A percentile compares a stretch with the other conserved stretches of the same genome.
These are phyloP conservation scores for Saccharomyces hybrid DNA, from an alignment of 1,139 yeast species.

Conservation along the genomic window DNA sequence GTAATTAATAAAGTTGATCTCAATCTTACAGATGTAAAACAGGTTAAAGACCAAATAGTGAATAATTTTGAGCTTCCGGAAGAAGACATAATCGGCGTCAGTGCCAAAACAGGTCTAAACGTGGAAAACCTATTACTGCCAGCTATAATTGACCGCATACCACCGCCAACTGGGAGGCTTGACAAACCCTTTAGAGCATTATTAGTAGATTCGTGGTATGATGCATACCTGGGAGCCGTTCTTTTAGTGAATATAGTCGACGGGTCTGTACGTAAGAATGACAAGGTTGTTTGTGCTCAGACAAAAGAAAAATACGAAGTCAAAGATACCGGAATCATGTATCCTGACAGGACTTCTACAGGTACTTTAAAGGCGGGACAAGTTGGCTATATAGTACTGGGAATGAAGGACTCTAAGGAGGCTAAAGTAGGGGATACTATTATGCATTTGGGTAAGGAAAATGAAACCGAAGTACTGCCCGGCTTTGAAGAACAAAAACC, in stretches of 20 bases:
- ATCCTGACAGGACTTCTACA: conserved; percentile 72
- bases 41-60: conserved; percentile 76
- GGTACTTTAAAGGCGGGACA: conserved; percentile 73
- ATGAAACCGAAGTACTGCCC: conserved; percentile 65
- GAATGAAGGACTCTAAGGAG: conserved; percentile 81
- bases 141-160: conserved; percentile 67
- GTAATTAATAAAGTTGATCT: conserved; percentile 88
- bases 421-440: conserved; percentile 92
- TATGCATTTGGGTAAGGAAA: conserved; percentile 53
- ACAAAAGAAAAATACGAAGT: conserved; percentile 72
- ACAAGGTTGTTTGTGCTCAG: conserved; percentile 69
- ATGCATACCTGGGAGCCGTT: conserved; percentile 87
- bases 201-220: conserved; percentile 95
- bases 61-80: conserved; percentile 71
- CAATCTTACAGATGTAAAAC: conserved; percentile 70
- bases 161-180: conserved; percentile 56
- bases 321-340: conserved; percentile 91
- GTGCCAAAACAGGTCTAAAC: conserved; percentile 86
- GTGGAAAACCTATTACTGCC: conserved; percentile 66
- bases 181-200: conserved; percentile 62
- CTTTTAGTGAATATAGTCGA: conserved; percentile 78
- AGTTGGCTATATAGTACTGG: conserved; percentile 88
- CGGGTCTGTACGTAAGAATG: conserved; percentile 68
- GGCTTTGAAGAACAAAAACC: conserved; percentile 97
- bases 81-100: conserved; percentile 73